Evolutionary conservation across 768 basidiomycete genomes (phyloP).

Genomic region (Podaxis sp.): DNA sequence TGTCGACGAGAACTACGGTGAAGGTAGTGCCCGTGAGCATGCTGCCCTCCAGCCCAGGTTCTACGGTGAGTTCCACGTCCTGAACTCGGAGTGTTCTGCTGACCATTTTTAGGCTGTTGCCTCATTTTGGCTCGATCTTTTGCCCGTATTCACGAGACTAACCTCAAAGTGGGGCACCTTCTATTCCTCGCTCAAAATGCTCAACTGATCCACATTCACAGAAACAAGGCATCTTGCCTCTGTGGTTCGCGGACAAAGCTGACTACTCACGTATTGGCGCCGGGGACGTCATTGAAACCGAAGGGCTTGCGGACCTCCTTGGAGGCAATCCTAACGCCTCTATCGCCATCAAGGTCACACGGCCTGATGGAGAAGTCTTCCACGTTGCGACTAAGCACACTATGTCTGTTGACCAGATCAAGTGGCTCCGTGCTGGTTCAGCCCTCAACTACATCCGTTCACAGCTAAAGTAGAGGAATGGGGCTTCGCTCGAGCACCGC

Average conservation of each 20-base stretch:
- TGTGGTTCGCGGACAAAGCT: conserved; percentile 87
- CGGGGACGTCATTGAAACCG: conserved; percentile 80
- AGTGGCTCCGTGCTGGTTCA: conserved; percentile 87
- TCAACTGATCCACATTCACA: conserved; percentile 30
- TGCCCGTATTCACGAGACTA: conserved; percentile 98
- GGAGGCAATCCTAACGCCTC: conserved; percentile 42
- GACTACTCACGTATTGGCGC: conserved; percentile 85
- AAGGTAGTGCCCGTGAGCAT: conserved; percentile 97
- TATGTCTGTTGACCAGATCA: conserved; percentile 85
- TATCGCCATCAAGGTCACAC: conserved; percentile 67
- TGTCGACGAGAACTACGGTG: conserved; percentile 97
- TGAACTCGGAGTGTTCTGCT: not conserved
- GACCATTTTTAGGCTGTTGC: conserved; percentile 58
- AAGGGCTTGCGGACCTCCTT: conserved; percentile 75
- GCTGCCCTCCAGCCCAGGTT: conserved; percentile 96
- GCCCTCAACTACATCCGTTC: conserved; percentile 89
- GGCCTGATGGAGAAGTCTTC: conserved; percentile 58
- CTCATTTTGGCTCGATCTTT: conserved; percentile 92
- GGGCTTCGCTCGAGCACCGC: not conserved
- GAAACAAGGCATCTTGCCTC: conserved; percentile 97
- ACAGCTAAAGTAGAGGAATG: not conserved
- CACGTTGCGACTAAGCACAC: conserved; percentile 82
- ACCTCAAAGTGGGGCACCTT: conserved; percentile 68
- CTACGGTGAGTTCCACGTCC: conserved; percentile 55
- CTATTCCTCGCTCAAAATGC: not conserved